phyloP scores from a whole-genome alignment of 805 yeast genomes.

The Wickerhamiella sergipiensis region DNA sequence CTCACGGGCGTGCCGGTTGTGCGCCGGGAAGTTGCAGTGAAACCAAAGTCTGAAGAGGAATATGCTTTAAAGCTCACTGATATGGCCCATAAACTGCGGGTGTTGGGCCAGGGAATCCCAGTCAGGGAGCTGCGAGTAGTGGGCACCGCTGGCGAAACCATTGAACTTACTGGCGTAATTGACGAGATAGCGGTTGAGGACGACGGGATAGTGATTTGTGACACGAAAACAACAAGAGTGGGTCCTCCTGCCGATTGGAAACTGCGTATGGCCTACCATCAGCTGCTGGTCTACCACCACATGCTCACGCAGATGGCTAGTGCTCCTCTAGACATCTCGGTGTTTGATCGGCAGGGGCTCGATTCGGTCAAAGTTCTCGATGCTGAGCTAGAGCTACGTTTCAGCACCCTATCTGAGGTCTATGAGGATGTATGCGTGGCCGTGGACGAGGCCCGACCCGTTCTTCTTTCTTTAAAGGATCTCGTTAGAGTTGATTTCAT shows the following conservation, averaged over 20 bases:
- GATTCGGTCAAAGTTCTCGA: too few species aligned
- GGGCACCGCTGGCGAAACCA: constrained; percentile 13
- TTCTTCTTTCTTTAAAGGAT: too few species aligned
- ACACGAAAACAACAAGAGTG: constrained; percentile 19
- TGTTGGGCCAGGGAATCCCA: neutral
- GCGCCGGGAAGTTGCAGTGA: too few species aligned
- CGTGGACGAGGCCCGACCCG: neutral
- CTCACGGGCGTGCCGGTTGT: too few species aligned
- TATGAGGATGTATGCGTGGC: neutral
- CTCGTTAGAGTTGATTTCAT: too few species aligned
- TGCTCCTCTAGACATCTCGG: too few species aligned
- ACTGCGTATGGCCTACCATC: constrained; percentile 23
- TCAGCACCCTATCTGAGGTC: too few species aligned
- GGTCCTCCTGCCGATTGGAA: constrained; percentile 6
- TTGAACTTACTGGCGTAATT: constrained; percentile 18
- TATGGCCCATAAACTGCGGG: constrained; percentile 6
- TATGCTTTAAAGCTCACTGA: constrained; percentile 14
- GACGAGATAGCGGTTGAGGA: constrained; percentile 15
- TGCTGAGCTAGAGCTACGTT: too few species aligned
- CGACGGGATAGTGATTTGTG: constrained; percentile 14
- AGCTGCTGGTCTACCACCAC: constrained; percentile 19
- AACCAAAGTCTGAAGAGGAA: neutral
- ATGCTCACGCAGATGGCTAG: constrained; percentile 8
- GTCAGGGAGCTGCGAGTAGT: constrained; percentile 22
- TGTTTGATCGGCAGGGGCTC: too few species aligned